These are phyloP conservation scores for Boletus sp. DNA, from an alignment of 768 basidiomycete species.

Conservation along the genomic window DNA sequence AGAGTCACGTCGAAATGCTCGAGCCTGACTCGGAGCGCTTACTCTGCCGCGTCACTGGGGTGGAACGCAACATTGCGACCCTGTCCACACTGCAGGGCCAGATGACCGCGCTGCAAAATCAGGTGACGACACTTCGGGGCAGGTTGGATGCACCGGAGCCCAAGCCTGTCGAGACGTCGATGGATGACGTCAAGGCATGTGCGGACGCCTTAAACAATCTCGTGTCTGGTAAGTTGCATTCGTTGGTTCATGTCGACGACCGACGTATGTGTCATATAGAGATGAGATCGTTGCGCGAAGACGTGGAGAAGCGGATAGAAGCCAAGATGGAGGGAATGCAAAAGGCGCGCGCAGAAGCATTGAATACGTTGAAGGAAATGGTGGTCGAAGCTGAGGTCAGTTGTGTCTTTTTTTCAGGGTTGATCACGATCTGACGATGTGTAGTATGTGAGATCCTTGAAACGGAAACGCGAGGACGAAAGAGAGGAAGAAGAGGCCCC, in stretches of 20 bases:
- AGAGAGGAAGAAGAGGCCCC: conserved; percentile 25
- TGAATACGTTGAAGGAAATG: conserved; percentile 36
- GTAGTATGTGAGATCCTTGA: conserved; percentile 42
- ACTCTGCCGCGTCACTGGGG: conserved; percentile 26
- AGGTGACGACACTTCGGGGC: conserved; percentile 19
- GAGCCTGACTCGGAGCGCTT: conserved; percentile 34
- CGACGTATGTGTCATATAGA: conserved; percentile 31
- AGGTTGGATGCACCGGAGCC: conserved; percentile 21
- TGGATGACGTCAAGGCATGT: conserved; percentile 28
- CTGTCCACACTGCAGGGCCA: conserved; percentile 29
- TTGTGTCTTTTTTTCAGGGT: not conserved
- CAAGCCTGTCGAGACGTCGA: conserved; percentile 4
- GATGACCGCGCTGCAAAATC: conserved; percentile 17
- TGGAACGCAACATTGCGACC: conserved; percentile 32
- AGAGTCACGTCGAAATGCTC: conserved; percentile 39
- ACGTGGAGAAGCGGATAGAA: conserved; percentile 44
- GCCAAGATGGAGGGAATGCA: conserved; percentile 45
- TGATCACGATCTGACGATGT: conserved; percentile 25
- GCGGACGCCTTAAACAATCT: conserved; percentile 38
- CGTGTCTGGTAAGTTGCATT: conserved; percentile 39
- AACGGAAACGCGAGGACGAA: conserved; percentile 60
- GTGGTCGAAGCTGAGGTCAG: conserved; percentile 34
- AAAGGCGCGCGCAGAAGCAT: conserved; percentile 38
- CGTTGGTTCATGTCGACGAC: not conserved
- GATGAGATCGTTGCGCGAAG: conserved; percentile 44